phyloP scores from a whole-genome alignment of 768 basidiomycete genomes.

The Mycena belliarum region DNA sequence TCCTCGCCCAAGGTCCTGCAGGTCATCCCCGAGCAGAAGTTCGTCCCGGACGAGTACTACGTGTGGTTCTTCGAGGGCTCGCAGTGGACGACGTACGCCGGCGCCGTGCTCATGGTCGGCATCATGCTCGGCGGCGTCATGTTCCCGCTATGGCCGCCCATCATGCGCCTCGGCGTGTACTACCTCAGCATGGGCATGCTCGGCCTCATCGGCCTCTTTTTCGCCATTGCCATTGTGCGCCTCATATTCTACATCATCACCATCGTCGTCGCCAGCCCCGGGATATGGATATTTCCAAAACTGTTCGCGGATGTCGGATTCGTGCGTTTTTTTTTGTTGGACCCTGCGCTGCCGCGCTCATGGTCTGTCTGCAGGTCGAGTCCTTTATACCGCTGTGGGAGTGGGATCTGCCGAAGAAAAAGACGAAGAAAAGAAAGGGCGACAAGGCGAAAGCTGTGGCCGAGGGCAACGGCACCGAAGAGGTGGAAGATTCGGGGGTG shows the following conservation, averaged over 20 bases:
- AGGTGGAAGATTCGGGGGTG: conserved; percentile 44
- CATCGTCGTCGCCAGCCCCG: conserved; percentile 80
- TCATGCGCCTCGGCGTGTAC: conserved; percentile 92
- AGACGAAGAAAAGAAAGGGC: conserved; percentile 45
- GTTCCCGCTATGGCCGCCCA: conserved; percentile 98
- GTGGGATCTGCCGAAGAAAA: conserved; percentile 65
- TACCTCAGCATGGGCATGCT: conserved; percentile 90
- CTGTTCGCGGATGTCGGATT: conserved; percentile 98
- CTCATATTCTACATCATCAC: conserved; percentile 94
- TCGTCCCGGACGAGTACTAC: conserved; percentile 81
- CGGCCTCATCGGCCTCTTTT: conserved; percentile 86
- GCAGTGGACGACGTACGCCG: conserved; percentile 90
- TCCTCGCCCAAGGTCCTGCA: conserved; percentile 79
- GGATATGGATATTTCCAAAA: conserved; percentile 99
- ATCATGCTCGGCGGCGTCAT: conserved; percentile 96
- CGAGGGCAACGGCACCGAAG: conserved; percentile 41
- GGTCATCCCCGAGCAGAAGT: conserved; percentile 79
- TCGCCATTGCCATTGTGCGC: conserved; percentile 86
- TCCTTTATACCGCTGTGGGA: conserved; percentile 97
- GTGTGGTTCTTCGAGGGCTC: conserved; percentile 97
- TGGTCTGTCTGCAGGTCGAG: conserved; percentile 66
- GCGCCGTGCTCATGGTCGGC: conserved; percentile 87
- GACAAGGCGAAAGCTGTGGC: conserved; percentile 27
- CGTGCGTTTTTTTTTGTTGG: conserved; percentile 53
- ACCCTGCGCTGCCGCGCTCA: neutral